Base-by-base conservation (phyloP, 768 basidiomycete genomes). In the Rubroboletus satanas region DNA sequence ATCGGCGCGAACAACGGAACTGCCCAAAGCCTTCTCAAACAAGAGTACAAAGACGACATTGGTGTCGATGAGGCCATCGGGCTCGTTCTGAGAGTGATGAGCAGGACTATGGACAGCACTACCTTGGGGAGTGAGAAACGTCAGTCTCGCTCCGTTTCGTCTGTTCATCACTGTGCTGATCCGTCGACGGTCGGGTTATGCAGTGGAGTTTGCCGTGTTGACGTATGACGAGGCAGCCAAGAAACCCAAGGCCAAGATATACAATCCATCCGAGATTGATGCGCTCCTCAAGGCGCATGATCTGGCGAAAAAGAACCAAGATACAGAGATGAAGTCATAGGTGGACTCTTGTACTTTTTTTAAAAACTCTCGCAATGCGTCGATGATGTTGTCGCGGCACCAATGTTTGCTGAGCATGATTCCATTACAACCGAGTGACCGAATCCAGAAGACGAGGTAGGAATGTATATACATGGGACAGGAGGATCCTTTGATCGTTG, bases 51-150 rank as follows among this genome's bases (percentile, higher is more conserved):
- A 71, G 97, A 98, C 61, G 93, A 93, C 54, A 87, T 98, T 52
- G 77, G 79, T 12, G 81, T 98, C 38, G 90, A 95, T 68, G 94
- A 96, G 45, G 95, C 94, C 21, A 88, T 96, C 62, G 87, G 83
- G n/a, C 78, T 99, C 21, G 93, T 90, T 43, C 78, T 98, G 61
- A 88, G 85, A 74, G 89, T 93, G 50, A 95, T 99, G 93, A 95
- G 93, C 79, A 98, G 98, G 82, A 98, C 96, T 51, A 98, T 99
- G 96, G 97, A 99, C 67, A 94, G 92, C 59, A 98, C 96, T 31
- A 98, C 93, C 43, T 72, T 99, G 58, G 90, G 92, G 32, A 95
- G 92, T 66, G 97, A 99, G 75, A 98, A 98, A 72, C 76, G 97
- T 97, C 63, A 67, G 93, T 73, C 6, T 45, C 26, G 18, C 8